Conservation (phyloP, 768 basidiomycete genomes). For the Russula earlei region DNA sequence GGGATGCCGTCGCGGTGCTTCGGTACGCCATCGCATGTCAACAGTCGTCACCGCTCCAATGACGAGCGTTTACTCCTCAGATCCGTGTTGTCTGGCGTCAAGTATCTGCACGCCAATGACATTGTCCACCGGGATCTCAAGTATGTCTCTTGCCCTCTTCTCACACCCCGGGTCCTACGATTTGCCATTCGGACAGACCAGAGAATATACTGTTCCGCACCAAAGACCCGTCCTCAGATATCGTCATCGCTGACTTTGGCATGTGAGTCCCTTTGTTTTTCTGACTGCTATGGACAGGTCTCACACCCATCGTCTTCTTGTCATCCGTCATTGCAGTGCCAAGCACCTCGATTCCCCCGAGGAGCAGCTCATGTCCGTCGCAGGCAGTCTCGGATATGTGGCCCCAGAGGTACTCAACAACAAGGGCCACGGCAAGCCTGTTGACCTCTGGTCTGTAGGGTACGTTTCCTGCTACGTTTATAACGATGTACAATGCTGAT, state of each 20-base stretch:
- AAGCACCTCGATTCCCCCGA: conserved; percentile 69
- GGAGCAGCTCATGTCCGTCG: conserved; percentile 61
- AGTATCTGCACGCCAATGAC: conserved; percentile 83
- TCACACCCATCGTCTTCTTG: not conserved
- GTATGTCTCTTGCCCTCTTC: conserved; percentile 28
- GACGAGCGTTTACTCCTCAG: conserved; percentile 22
- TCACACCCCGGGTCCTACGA: not conserved
- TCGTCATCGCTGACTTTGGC: conserved; percentile 96
- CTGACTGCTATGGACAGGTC: not conserved
- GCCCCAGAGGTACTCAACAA: conserved; percentile 83
- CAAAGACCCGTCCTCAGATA: conserved; percentile 61
- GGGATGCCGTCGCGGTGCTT: conserved; percentile 74
- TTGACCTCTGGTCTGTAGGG: conserved; percentile 94
- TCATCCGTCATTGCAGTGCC: conserved; percentile 38
- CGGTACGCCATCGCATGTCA: conserved; percentile 35
- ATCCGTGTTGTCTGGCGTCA: conserved; percentile 75
- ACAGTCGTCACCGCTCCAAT: not conserved
- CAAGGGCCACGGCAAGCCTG: conserved; percentile 82
- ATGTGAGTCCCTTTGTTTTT: conserved; percentile 47
- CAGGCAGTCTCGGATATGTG: conserved; percentile 82
- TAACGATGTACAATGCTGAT: not conserved
- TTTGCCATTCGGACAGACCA: conserved; percentile 42
- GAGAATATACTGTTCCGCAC: conserved; percentile 95
- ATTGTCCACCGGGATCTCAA: conserved; percentile 97
- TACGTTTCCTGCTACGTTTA: conserved; percentile 27